phyloP scores from a whole-genome alignment of 257 asterid genomes.

The Solanum phureja region DNA sequence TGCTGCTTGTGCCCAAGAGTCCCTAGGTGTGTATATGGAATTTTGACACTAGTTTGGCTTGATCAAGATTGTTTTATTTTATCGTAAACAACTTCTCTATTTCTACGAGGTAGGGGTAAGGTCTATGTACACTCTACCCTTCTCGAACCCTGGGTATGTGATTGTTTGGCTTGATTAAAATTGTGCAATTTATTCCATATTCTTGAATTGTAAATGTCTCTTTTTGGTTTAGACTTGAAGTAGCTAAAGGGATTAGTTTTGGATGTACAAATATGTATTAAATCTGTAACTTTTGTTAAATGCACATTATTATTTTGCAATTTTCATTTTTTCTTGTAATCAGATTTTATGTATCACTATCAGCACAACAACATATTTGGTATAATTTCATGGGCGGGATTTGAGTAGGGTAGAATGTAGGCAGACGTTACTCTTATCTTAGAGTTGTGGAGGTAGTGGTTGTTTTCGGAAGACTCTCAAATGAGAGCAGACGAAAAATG shows the following conservation, averaged over 20 bases:
- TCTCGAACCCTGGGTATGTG: background rate
- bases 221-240: background rate
- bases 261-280: background rate
- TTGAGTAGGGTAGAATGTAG: background rate
- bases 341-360: background rate
- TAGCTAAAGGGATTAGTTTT: background rate
- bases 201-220: background rate
- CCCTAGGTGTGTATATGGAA: background rate
- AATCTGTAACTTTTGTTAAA: background rate
- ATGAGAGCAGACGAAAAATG: no score
- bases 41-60: background rate
- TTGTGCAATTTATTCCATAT: background rate
- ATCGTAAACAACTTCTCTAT: background rate
- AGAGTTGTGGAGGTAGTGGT: no score
- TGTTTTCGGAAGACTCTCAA: no score
- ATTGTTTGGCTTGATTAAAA: background rate
- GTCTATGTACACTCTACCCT: background rate
- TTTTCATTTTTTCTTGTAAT: background rate
- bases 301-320: background rate
- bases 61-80: background rate
- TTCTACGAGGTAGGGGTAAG: background rate
- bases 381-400: background rate
- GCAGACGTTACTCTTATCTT: rapidly evolving
- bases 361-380: background rate
- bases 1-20: background rate